A percentile compares a stretch with the other conserved stretches of the same genome.
phyloP scores from a whole-genome alignment of 2,329 filamentous ascomycete genomes.

The Periglandula ipomoeae region DNA sequence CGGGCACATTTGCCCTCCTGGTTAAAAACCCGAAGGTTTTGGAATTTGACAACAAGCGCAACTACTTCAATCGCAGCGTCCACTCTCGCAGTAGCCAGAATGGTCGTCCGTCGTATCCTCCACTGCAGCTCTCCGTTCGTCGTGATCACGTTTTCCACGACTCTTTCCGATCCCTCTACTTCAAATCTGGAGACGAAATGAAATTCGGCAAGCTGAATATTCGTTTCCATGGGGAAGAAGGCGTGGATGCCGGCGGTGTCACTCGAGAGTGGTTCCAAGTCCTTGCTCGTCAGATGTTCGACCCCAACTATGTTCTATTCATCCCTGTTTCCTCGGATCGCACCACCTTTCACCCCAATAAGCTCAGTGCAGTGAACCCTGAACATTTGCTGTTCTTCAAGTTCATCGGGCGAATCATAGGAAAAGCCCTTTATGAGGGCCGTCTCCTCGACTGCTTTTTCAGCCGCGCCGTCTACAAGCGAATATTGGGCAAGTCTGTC shows the following conservation, averaged over 20 bases:
- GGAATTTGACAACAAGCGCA: slow-evolving; percentile 99
- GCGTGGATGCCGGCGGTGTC: slow-evolving; percentile 94
- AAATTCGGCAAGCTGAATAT: slow-evolving; percentile 99
- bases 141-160: slow-evolving; percentile 96
- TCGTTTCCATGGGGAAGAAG: slow-evolving; percentile 93
- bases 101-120: slow-evolving; percentile 58
- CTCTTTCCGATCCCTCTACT: slow-evolving; percentile 96
- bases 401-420: slow-evolving; percentile 96
- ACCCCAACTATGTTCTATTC: slow-evolving; percentile 94
- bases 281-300: slow-evolving; percentile 95
- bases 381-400: slow-evolving; percentile 99
- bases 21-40: slow-evolving; percentile 98
- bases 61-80: slow-evolving; percentile 93
- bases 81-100: slow-evolving; percentile 61
- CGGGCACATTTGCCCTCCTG: slow-evolving; percentile 87
- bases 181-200: slow-evolving; percentile 93
- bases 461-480: slow-evolving; percentile 96
- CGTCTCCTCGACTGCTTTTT: slow-evolving; percentile 97
- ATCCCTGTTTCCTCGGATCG: slow-evolving; percentile 93
- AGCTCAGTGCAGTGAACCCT: slow-evolving; percentile 84
- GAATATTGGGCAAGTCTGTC: slow-evolving; percentile 87
- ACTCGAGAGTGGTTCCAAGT: slow-evolving; percentile 99
- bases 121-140: slow-evolving; percentile 78
- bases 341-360: slow-evolving; percentile 97
- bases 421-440: slow-evolving; percentile 94